Evolutionary conservation across 768 basidiomycete species (phyloP).

Genomic region (Phanerodontia chrysosporium): DNA sequence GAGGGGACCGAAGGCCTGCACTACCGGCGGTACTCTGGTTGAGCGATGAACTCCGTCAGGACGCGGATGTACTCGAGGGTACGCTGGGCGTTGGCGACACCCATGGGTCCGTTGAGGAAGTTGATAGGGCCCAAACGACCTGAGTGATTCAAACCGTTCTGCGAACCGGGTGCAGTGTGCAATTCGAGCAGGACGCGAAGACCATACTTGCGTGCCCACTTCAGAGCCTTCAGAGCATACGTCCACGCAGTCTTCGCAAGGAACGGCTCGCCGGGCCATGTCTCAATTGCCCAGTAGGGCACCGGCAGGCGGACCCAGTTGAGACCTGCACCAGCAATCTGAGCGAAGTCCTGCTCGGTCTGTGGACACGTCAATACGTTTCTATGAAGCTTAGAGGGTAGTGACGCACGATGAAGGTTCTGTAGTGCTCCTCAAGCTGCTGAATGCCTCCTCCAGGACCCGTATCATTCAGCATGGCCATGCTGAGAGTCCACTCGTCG

Average conservation of each 20-base stretch:
- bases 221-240: slow-evolving; percentile 74
- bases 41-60: slow-evolving; percentile 78
- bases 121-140: slow-evolving; percentile 62
- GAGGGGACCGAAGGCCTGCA: slow-evolving; percentile 59
- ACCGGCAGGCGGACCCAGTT: slow-evolving; percentile 85
- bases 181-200: slow-evolving; percentile 79
- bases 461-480: slow-evolving; percentile 61
- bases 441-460: slow-evolving; percentile 53
- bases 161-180: slow-evolving; percentile 78
- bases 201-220: slow-evolving; percentile 91
- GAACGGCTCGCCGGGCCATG: slow-evolving; percentile 75
- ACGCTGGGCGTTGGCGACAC: slow-evolving; percentile 83
- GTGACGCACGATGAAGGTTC: slow-evolving; percentile 73
- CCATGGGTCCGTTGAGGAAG: slow-evolving; percentile 74
- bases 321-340: slow-evolving; percentile 84
- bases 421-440: slow-evolving; percentile 75
- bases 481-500: slow-evolving; percentile 74
- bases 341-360: slow-evolving; percentile 87
- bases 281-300: slow-evolving; percentile 86
- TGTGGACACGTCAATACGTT: slow-evolving; percentile 23
- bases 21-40: slow-evolving; percentile 63
- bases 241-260: slow-evolving; percentile 75
- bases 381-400: not conserved
- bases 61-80: slow-evolving; percentile 76
- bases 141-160: slow-evolving; percentile 68